Conservation (phyloP, 2,329 filamentous ascomycete species). For the Ascomycota sp. region DNA sequence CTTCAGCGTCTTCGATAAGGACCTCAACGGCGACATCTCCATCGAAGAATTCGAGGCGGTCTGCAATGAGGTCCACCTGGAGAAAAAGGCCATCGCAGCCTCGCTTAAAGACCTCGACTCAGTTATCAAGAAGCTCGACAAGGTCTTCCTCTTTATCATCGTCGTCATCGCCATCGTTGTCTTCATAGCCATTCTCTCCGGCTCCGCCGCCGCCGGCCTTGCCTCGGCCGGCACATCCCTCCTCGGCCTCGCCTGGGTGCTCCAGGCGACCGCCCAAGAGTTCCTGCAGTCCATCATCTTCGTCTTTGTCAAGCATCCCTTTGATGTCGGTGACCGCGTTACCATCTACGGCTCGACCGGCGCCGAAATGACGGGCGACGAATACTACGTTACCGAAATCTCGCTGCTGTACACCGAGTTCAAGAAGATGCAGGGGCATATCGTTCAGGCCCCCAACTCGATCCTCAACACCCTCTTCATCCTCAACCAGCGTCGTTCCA, state of each 20-base stretch:
- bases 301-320: slow-evolving; percentile 91
- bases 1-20: slow-evolving; percentile 84
- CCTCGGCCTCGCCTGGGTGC: slow-evolving; percentile 79
- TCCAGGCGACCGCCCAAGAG: slow-evolving; percentile 80
- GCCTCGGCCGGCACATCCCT: slow-evolving; percentile 71
- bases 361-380: slow-evolving; percentile 54
- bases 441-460: slow-evolving; percentile 88
- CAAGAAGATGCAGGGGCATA: slow-evolving; percentile 94
- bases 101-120: slow-evolving; percentile 89
- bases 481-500: slow-evolving; percentile 78
- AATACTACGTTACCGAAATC: slow-evolving; percentile 92
- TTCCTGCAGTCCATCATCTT: slow-evolving; percentile 87
- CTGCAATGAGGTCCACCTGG: slow-evolving; percentile 80
- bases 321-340: slow-evolving; percentile 85
- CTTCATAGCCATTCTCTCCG: slow-evolving; percentile 72
- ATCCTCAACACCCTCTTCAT: slow-evolving; percentile 85
- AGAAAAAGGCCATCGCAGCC: slow-evolving; percentile 85
- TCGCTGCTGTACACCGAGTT: slow-evolving; percentile 86
- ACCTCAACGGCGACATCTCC: slow-evolving; percentile 87
- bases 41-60: slow-evolving; percentile 87
- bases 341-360: slow-evolving; percentile 81
- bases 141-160: slow-evolving; percentile 75
- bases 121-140: slow-evolving; percentile 72
- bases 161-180: slow-evolving; percentile 60
- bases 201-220: slow-evolving; percentile 74